Percentiles rank a stretch among this genome's conserved stretches.
phyloP scores from a whole-genome alignment of 352 stramenopile species.

The Blastocystis sp. region DNA sequence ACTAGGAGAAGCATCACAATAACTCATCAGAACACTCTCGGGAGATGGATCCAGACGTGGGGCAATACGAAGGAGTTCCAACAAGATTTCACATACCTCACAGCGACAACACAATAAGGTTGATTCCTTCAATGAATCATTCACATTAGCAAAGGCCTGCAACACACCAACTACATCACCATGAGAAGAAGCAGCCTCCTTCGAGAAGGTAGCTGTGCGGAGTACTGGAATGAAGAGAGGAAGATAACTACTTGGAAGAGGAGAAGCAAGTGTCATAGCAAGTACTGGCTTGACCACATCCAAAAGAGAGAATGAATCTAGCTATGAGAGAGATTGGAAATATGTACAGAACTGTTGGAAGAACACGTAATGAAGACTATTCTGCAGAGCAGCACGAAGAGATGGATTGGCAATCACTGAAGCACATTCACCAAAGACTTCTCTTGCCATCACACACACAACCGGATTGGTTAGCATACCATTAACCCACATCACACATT shows the following conservation, averaged over 20 bases:
- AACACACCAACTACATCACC: background rate
- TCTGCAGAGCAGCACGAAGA: conserved; percentile 13
- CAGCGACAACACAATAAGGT: conserved; percentile 4
- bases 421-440: conserved; percentile 11
- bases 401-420: background rate
- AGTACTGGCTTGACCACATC: background rate
- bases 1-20: conserved; percentile 62
- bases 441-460: background rate
- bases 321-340: background rate
- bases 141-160: background rate
- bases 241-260: background rate
- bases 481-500: background rate
- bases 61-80: conserved; percentile 47
- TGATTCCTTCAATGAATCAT: background rate
- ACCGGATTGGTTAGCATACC: conserved; percentile 25
- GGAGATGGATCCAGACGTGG: conserved; percentile 55
- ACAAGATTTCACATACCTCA: conserved; percentile 32
- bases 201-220: background rate
- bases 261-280: background rate
- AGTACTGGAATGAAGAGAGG: conserved; percentile 41
- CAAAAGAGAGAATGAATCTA: conserved; percentile 19
- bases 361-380: conserved; percentile 36
- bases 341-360: conserved; percentile 1
- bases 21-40: conserved; percentile 57
- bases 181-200: background rate